Evolutionary conservation across 2,329 filamentous ascomycete species (phyloP).

Genomic region (Ascochyta pisi): DNA sequence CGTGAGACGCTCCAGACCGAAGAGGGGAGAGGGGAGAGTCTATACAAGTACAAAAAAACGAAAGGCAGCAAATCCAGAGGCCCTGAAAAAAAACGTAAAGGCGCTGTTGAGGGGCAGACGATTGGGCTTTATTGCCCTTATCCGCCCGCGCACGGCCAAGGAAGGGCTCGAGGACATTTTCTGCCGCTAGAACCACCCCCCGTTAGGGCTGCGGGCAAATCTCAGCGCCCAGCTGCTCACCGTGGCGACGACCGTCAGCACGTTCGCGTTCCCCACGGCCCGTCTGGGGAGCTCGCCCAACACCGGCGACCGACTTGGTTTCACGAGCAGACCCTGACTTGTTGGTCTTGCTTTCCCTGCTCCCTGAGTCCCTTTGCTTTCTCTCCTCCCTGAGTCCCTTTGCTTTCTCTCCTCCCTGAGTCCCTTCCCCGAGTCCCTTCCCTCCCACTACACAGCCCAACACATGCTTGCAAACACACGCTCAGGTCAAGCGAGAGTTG

Average conservation of each 20-base stretch:
- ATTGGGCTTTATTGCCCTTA: slow-evolving; percentile 20
- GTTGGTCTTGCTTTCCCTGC: no score
- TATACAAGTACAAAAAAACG: slow-evolving; percentile 30
- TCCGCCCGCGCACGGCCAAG: slow-evolving; percentile 18
- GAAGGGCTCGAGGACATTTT: slow-evolving; percentile 10
- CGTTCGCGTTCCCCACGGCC: slow-evolving; percentile 1
- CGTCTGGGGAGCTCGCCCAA: slow-evolving; percentile 10
- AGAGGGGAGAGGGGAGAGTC: slow-evolving; percentile 39
- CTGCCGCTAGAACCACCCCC: slow-evolving; percentile 1
- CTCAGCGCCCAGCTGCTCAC: neutral
- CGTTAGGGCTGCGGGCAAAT: slow-evolving; percentile 4
- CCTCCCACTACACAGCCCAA: no score
- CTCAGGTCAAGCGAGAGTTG: no score
- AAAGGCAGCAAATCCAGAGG: slow-evolving; percentile 22
- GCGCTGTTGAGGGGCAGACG: slow-evolving; percentile 1
- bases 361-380: no score
- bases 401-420: no score
- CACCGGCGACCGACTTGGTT: neutral
- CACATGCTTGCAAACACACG: no score
- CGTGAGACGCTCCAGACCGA: slow-evolving; percentile 30
- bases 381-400: no score
- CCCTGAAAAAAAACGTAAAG: neutral
- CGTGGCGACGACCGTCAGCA: slow-evolving; percentile 16
- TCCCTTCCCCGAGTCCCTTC: no score
- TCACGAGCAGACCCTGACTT: no score